Conservation (phyloP, 1,284 basidiomycete genomes). For the Boletus holoroseus region DNA sequence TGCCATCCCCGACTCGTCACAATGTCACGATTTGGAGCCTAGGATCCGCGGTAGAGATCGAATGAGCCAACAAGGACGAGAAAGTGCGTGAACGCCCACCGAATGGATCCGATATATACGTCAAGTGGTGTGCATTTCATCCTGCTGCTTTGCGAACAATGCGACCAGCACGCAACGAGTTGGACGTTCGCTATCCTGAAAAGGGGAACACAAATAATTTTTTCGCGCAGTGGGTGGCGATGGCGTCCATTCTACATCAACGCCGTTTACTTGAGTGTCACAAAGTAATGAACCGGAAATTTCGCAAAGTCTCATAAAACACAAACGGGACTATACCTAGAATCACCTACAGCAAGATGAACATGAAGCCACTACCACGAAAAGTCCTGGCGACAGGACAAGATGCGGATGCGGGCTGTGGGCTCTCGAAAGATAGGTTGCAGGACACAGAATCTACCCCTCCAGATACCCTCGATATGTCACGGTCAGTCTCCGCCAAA, state of each 20-base stretch:
- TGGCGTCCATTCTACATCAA: slow-evolving; percentile 12
- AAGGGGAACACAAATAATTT: background rate
- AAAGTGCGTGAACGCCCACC: slow-evolving; percentile 1
- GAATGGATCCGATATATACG: slow-evolving; percentile 1
- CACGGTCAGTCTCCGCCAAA: background rate
- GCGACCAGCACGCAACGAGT: background rate
- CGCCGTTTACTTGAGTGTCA: slow-evolving; percentile 18
- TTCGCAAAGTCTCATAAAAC: background rate
- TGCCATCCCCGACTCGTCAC: slow-evolving; percentile 26
- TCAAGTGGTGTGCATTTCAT: background rate
- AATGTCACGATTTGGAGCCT: slow-evolving; percentile 19
- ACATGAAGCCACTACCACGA: background rate
- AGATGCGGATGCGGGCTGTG: slow-evolving; percentile 5
- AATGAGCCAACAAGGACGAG: slow-evolving; percentile 1
- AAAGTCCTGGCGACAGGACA: background rate
- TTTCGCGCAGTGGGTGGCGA: slow-evolving; percentile 1
- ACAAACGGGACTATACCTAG: too few relatives aligned
- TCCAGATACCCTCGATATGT: background rate
- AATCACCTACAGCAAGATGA: slow-evolving; percentile 2
- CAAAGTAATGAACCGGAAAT: slow-evolving; percentile 21
- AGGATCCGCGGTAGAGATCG: slow-evolving; percentile 26
- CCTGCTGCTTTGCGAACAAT: background rate
- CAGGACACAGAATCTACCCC: background rate
- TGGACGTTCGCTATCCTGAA: slow-evolving; percentile 1
- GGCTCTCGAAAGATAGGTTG: background rate